Evolutionary conservation across 73 alveolate genomes (phyloP).

Genomic region (Tetrahymena borealis): DNA sequence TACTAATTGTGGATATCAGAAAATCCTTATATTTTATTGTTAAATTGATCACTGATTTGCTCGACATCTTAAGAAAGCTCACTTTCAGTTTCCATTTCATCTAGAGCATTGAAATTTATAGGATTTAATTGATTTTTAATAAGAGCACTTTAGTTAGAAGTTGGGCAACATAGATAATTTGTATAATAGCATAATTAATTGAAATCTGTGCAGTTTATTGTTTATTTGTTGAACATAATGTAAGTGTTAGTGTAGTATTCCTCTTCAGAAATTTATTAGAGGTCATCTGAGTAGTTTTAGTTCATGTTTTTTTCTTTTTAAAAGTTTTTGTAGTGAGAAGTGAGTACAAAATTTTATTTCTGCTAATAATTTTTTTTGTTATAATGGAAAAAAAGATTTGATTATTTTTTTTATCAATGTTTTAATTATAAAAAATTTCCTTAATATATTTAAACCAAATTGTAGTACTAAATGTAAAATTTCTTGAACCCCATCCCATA

Average conservation of each 20-base stretch:
- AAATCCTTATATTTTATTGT: background rate
- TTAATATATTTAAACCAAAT: too few species aligned
- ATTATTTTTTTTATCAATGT: too few species aligned
- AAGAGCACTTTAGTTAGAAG: background rate
- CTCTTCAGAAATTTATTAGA: background rate
- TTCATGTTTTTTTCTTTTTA: background rate
- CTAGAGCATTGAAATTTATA: background rate
- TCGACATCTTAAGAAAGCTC: background rate
- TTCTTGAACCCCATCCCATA: too few species aligned
- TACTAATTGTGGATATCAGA: too few species aligned
- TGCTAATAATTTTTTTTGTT: background rate
- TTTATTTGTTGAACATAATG: background rate
- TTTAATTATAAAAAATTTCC: too few species aligned
- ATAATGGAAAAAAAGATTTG: too few species aligned
- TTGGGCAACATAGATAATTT: background rate
- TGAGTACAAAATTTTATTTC: background rate
- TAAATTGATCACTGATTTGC: background rate
- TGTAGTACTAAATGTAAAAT: too few species aligned
- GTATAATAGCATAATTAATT: background rate
- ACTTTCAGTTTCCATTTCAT: background rate
- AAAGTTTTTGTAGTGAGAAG: background rate
- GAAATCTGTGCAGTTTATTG: background rate
- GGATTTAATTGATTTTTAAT: background rate
- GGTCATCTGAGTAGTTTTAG: background rate
- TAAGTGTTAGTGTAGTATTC: background rate